A percentile compares a stretch with the other conserved stretches of the same genome.
Conservation (phyloP, 2,329 filamentous ascomycete species). For the Fusarium bulbicola region DNA sequence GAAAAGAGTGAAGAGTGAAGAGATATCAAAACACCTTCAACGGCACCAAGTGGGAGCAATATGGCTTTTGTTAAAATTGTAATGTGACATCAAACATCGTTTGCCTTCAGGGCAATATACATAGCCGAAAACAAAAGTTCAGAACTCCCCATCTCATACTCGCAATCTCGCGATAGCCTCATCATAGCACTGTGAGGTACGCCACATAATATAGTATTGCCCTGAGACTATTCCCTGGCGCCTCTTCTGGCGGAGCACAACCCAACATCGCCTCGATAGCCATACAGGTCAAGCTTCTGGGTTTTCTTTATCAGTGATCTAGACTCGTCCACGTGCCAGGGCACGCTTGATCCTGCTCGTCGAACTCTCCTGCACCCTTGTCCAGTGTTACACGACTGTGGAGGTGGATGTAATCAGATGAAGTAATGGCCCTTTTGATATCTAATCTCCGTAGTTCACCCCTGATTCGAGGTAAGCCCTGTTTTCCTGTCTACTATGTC, state of each 20-base stretch:
- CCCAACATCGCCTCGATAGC: not conserved
- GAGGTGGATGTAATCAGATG: constrained; percentile 1
- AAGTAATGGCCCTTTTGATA: constrained; percentile 6
- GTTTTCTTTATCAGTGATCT: not conserved
- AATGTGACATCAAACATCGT: not conserved
- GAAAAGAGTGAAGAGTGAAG: constrained; percentile 13
- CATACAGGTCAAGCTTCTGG: not conserved
- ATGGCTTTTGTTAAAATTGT: not conserved
- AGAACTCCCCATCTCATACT: not conserved
- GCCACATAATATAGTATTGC: not conserved
- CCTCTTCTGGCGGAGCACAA: not conserved
- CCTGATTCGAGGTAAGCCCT: not conserved
- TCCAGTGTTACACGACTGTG: constrained; percentile 19
- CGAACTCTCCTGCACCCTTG: not conserved
- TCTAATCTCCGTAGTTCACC: constrained; percentile 8
- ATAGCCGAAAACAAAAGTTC: not conserved
- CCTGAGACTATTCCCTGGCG: not conserved
- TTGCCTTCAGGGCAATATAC: not conserved
- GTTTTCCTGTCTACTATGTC: not conserved
- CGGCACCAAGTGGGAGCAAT: not conserved
- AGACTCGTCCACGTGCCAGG: constrained; percentile 8
- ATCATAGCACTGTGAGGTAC: constrained; percentile 2
- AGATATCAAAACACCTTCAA: not conserved
- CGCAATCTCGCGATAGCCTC: constrained; percentile 21
- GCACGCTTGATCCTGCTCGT: constrained; percentile 7